A percentile compares a stretch with the other conserved stretches of the same genome.
These are phyloP conservation scores for Suillus tomentosus DNA, from an alignment of 768 basidiomycete genomes.

Conservation along the genomic window DNA sequence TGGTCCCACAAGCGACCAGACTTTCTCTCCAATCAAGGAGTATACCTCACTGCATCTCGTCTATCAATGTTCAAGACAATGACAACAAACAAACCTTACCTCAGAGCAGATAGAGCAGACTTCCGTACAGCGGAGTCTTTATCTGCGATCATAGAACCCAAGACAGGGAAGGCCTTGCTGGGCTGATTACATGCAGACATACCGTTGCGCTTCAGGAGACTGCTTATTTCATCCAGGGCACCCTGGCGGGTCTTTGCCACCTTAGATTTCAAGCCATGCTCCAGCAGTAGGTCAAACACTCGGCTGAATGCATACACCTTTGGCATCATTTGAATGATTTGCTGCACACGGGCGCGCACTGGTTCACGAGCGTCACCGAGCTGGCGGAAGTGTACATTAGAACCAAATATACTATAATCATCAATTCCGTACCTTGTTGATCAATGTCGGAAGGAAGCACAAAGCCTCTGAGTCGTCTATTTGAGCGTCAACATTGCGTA, in stretches of 20 bases:
- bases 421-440: conserved; percentile 70
- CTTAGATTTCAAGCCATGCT: conserved; percentile 87
- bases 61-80: conserved; percentile 13
- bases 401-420: conserved; percentile 1
- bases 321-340: conserved; percentile 81
- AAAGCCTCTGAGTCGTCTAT: conserved; percentile 84
- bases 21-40: conserved; percentile 78
- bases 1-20: conserved; percentile 77
- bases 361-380: conserved; percentile 91
- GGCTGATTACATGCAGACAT: conserved; percentile 78
- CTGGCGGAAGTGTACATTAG: conserved; percentile 41
- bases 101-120: conserved; percentile 79
- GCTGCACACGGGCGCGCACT: conserved; percentile 76
- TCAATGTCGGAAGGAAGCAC: conserved; percentile 86
- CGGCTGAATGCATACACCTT: conserved; percentile 94
- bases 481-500: conserved; percentile 73
- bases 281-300: conserved; percentile 83
- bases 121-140: conserved; percentile 89
- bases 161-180: conserved; percentile 71
- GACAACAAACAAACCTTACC: conserved; percentile 48
- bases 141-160: conserved; percentile 83
- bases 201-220: conserved; percentile 79
- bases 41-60: conserved; percentile 68
- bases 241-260: conserved; percentile 92
- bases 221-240: conserved; percentile 77